These are phyloP conservation scores for Lentinus brumalis DNA, from an alignment of 768 basidiomycete species.

Conservation along the genomic window DNA sequence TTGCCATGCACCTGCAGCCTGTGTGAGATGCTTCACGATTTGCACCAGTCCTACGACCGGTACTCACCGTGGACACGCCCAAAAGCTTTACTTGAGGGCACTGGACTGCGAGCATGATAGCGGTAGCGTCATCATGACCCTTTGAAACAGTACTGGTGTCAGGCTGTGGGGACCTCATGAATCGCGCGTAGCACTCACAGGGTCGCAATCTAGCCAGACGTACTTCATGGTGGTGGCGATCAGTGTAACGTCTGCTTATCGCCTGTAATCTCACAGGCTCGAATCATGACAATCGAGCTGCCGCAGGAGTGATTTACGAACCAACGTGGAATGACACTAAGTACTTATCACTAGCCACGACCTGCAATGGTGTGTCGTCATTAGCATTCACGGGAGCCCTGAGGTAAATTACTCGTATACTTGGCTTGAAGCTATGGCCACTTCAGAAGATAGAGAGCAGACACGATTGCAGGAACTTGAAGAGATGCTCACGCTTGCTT, in stretches of 20 bases:
- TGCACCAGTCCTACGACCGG: neutral
- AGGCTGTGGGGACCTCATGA: neutral
- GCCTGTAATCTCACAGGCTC: neutral
- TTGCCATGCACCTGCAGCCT: constrained; percentile 77
- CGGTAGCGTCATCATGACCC: constrained; percentile 91
- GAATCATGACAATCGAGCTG: neutral
- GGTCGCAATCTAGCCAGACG: constrained; percentile 40
- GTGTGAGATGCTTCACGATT: neutral
- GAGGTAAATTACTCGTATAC: no score
- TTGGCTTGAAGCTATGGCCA: no score
- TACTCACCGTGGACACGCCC: constrained; percentile 78
- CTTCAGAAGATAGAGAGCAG: no score
- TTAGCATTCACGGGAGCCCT: no score
- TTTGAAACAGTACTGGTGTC: constrained; percentile 28
- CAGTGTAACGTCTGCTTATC: constrained; percentile 1
- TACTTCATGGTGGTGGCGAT: constrained; percentile 19
- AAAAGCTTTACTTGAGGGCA: constrained; percentile 65
- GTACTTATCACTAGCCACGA: no score
- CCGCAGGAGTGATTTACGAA: no score
- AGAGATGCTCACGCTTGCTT: no score
- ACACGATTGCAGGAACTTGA: no score
- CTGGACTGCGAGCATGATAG: constrained; percentile 76
- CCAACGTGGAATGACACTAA: no score
- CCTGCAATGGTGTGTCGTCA: no score
- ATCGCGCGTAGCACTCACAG: constrained; percentile 25